Percentiles rank a stretch among this genome's conserved stretches.
Conservation (phyloP, 1,139 yeast species). For the Pichia sp. region DNA sequence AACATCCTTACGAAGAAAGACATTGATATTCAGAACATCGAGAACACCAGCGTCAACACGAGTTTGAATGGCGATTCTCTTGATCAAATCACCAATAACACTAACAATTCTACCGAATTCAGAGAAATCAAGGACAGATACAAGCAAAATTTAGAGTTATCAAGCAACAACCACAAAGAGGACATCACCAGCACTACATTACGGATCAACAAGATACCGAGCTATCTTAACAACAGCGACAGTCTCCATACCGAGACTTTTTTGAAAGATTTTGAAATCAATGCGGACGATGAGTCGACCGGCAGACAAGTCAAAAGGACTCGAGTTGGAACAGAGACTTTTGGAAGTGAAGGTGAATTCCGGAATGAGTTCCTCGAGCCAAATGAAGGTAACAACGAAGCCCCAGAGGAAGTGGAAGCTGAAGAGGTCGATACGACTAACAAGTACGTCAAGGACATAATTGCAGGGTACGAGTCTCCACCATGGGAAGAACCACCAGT, state of each 20-base stretch:
- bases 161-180: not conserved
- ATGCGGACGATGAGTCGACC: constrained; percentile 19
- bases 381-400: not conserved
- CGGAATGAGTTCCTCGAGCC: no score
- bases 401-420: not conserved
- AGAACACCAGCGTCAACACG: not conserved
- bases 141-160: constrained; percentile 14
- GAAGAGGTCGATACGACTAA: not conserved
- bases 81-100: not conserved
- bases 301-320: constrained; percentile 2
- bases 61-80: not conserved
- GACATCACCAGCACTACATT: no score
- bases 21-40: constrained; percentile 5
- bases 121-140: constrained; percentile 16
- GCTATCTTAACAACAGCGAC: constrained; percentile 1
- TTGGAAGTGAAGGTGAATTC: no score
- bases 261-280: constrained; percentile 5
- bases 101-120: constrained; percentile 10
- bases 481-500: constrained; percentile 34
- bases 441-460: constrained; percentile 14
- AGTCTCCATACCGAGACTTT: constrained; percentile 6
- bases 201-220: no score
- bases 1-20: constrained; percentile 29
- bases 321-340: no score
- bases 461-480: constrained; percentile 23